phyloP scores from a whole-genome alignment of 2,329 filamentous ascomycete genomes.

The Emericellopsis atlantica region DNA sequence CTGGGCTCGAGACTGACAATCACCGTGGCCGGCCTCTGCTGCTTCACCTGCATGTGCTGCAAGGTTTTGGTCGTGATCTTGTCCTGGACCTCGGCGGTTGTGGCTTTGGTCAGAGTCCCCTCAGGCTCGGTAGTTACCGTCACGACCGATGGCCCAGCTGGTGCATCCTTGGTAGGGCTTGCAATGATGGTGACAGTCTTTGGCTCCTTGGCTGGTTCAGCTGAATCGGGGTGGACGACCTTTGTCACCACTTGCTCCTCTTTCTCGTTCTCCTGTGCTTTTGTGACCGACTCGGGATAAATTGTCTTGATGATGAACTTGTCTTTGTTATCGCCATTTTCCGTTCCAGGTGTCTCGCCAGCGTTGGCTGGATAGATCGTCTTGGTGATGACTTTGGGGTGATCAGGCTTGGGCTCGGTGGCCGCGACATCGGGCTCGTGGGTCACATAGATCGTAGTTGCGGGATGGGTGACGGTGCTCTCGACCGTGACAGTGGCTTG shows the following conservation, averaged over 20 bases:
- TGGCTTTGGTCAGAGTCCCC: background rate
- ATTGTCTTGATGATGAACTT: no score
- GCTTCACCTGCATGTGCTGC: background rate
- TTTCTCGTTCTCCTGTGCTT: background rate
- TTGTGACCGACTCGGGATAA: no score
- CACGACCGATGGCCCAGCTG: background rate
- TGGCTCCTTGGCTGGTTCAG: slow-evolving; percentile 1
- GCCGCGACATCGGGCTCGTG: slow-evolving; percentile 5
- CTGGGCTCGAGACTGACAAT: background rate
- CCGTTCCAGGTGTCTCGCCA: no score
- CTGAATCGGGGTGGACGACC: background rate
- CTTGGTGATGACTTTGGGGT: slow-evolving; percentile 1
- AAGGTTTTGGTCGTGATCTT: background rate
- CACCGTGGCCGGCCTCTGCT: background rate
- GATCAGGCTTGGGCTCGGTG: slow-evolving; percentile 5
- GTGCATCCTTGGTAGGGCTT: background rate
- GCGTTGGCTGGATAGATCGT: background rate
- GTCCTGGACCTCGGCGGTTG: background rate
- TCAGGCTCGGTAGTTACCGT: background rate
- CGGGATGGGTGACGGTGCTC: slow-evolving; percentile 9
- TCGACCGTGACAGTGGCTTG: slow-evolving; percentile 13
- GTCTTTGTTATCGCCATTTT: no score
- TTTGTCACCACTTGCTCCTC: slow-evolving; percentile 5
- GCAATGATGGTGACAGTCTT: slow-evolving; percentile 7
- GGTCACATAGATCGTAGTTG: slow-evolving; percentile 11